phyloP scores from a whole-genome alignment of 2,329 filamentous ascomycete genomes.

The Colletotrichum sidae region DNA sequence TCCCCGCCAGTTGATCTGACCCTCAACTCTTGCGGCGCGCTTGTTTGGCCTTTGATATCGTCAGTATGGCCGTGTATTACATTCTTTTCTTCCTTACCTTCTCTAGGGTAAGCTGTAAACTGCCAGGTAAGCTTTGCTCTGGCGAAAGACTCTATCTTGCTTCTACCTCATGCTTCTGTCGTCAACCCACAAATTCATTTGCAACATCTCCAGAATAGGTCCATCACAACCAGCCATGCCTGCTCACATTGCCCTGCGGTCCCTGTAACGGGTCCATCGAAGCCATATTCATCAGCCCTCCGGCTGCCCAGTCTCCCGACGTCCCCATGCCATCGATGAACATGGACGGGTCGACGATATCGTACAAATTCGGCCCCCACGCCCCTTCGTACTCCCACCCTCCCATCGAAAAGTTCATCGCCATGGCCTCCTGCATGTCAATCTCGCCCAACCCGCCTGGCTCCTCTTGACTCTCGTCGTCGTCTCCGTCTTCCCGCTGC shows the following conservation, averaged over 20 bases:
- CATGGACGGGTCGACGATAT: constrained; percentile 12
- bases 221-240: too few species aligned
- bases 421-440: constrained; percentile 8
- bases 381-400: background rate
- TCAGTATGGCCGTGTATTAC: too few species aligned
- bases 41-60: too few species aligned
- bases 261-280: background rate
- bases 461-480: background rate
- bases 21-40: too few species aligned
- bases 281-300: constrained; percentile 5
- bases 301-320: constrained; percentile 7
- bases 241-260: background rate
- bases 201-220: too few species aligned
- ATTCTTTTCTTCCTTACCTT: too few species aligned
- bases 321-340: constrained; percentile 6
- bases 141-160: too few species aligned
- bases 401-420: background rate
- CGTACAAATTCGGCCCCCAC: constrained; percentile 6
- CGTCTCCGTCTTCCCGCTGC: background rate
- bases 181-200: too few species aligned
- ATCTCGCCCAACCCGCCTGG: background rate
- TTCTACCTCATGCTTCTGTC: too few species aligned
- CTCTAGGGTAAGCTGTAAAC: too few species aligned
- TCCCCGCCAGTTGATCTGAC: too few species aligned
- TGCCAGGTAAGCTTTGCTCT: too few species aligned